These are phyloP conservation scores for Sporobolomyces phaffii DNA, from an alignment of 768 basidiomycete genomes.

Conservation along the genomic window DNA sequence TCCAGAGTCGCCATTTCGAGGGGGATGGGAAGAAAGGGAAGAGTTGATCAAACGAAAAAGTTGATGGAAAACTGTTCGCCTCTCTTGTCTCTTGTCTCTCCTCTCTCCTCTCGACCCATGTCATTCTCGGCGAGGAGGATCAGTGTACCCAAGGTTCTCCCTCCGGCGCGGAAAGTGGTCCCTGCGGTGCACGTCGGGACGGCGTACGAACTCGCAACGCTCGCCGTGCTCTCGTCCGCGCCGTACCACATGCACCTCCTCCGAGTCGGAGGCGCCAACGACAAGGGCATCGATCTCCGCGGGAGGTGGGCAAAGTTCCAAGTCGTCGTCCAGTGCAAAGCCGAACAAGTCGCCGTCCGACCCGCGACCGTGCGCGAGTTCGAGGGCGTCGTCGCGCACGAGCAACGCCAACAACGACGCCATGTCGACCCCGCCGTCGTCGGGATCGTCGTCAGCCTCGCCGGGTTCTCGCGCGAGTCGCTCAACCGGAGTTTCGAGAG, in stretches of 20 bases:
- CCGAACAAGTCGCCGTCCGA: background rate
- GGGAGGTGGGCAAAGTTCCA: background rate
- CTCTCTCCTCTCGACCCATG: background rate
- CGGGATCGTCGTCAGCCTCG: background rate
- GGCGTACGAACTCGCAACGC: constrained; percentile 21
- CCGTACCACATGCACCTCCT: background rate
- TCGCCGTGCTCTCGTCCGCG: background rate
- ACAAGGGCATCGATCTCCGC: constrained; percentile 24
- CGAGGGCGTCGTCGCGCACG: constrained; percentile 13
- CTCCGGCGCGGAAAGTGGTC: background rate
- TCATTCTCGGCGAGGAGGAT: too few species aligned
- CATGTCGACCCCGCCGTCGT: background rate
- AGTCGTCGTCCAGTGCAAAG: constrained; percentile 31
- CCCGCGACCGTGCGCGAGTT: constrained; percentile 20
- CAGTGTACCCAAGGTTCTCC: too few species aligned
- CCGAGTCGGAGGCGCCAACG: constrained; percentile 17
- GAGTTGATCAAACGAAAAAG: background rate
- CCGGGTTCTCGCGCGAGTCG: background rate
- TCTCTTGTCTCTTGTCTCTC: background rate
- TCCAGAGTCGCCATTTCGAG: constrained; percentile 14
- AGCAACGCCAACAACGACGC: background rate
- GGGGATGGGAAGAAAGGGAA: background rate
- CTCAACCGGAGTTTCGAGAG: background rate
- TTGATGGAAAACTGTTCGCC: too few species aligned
- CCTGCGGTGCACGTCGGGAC: constrained; percentile 14